phyloP scores from a whole-genome alignment of 495 filamentous ascomycete genomes.

The Penicillium steckii region DNA sequence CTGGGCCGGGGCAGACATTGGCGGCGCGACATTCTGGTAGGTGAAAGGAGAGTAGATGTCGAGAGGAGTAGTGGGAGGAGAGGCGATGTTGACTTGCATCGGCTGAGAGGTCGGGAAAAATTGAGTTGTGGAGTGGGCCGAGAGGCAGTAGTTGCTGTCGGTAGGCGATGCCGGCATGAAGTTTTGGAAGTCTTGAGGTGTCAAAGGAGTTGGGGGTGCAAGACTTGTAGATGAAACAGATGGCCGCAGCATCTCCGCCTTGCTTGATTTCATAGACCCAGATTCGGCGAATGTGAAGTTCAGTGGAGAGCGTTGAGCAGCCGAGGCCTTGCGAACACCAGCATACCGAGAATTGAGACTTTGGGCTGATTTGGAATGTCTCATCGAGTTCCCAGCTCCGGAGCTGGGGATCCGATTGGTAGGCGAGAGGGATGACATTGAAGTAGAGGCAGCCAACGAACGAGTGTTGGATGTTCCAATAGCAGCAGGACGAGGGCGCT shows the following conservation, averaged over 20 bases:
- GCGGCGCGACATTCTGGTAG: conserved; percentile 39
- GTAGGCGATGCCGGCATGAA: conserved; percentile 41
- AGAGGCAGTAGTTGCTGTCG: conserved; percentile 41
- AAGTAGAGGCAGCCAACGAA: conserved; percentile 38
- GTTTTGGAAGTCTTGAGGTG: conserved; percentile 45
- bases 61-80: conserved; percentile 46
- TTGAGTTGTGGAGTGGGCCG: conserved; percentile 36
- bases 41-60: conserved; percentile 40
- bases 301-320: conserved; percentile 53
- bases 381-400: conserved; percentile 38
- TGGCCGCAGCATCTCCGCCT: conserved; percentile 41
- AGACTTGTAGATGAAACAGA: conserved; percentile 39
- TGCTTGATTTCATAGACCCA: conserved; percentile 37
- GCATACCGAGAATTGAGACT: conserved; percentile 49
- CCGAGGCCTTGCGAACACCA: conserved; percentile 50
- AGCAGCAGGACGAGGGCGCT: conserved; percentile 52
- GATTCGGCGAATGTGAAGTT: conserved; percentile 50
- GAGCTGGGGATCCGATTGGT: conserved; percentile 37
- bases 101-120: conserved; percentile 44
- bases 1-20: conserved; percentile 48
- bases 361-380: conserved; percentile 55
- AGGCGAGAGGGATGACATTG: conserved; percentile 43
- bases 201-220: conserved; percentile 49
- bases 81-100: conserved; percentile 48
- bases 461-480: conserved; percentile 45